These are phyloP conservation scores for Carpinus viminea DNA, from an alignment of 306 rosid genomes.

Conservation along the genomic window DNA sequence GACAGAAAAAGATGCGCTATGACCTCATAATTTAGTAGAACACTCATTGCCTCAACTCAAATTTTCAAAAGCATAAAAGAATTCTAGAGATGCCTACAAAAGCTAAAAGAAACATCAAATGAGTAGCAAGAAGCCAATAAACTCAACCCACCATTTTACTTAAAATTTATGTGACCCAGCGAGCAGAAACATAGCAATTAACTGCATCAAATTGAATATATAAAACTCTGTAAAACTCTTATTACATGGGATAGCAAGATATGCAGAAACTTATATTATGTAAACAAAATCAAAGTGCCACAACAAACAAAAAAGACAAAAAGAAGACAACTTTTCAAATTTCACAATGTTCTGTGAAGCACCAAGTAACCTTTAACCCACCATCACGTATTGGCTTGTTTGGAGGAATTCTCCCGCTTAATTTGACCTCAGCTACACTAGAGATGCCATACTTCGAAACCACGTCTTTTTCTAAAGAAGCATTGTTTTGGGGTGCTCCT, in stretches of 20 bases:
- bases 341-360: conserved; percentile 7
- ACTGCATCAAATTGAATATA: background rate
- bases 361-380: conserved; percentile 32
- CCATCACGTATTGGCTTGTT: conserved; percentile 64
- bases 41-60: background rate
- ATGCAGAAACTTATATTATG: background rate
- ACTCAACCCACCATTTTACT: background rate
- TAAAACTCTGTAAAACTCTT: background rate
- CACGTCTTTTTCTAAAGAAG: conserved; percentile 37
- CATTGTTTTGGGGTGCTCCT: conserved; percentile 40
- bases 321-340: conserved; percentile 6
- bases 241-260: background rate
- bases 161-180: background rate
- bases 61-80: background rate
- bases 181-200: background rate
- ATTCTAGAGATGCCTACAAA: background rate
- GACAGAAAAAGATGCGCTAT: background rate
- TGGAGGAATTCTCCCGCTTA: conserved; percentile 32
- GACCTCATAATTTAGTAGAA: background rate
- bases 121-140: background rate
- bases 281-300: background rate
- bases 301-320: conserved; percentile 1
- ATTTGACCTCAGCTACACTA: conserved; percentile 33
- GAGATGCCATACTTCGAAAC: conserved; percentile 35
- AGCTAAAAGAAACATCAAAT: background rate